Base-by-base conservation (phyloP, 495 filamentous ascomycete genomes). In the Neurospora africana region DNA sequence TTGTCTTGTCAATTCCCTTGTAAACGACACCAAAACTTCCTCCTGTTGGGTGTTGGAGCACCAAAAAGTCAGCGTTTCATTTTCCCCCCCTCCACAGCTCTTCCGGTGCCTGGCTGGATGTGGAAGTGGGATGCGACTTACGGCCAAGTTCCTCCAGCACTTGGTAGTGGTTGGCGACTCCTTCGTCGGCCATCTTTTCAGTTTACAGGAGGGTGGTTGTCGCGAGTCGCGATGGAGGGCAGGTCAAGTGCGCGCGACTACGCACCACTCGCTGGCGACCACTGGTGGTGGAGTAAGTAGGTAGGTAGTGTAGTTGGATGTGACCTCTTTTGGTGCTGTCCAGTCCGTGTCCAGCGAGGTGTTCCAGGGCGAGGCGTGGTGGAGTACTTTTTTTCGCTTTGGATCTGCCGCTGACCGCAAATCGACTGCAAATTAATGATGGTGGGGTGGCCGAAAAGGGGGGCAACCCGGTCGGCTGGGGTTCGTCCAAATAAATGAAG, bases 11-110 rank as follows among this genome's bases (percentile, higher is more conserved):
- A 79, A 96, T 92, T 35, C 90, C 95, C 82, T 99, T 99, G 86
- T 97, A 99, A 27, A 99, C 95, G 33, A 92, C 89, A 69, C 95
- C 95, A 81, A 99, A 98, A 81, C 95, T 98, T 53, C 95, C 95
- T 79, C 94, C 94, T 86, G 75, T 19, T 19, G 71, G 11, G 19
- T 15, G 61, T 40, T 41, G 33, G 13, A 40, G 76, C 71, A 79
- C 74, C 69, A 71, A 19, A 37, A 19, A 15, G 74, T 74, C 53
- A 71, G 53, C 44, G 23, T 71, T 30, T 61, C 75, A 80, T 75
- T 76, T 71, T 41, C 33, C 69, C 33, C 70, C 65, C 47, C 39
- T 17, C 19, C 27, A 21, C 33, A n/a, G 19, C 33, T 68, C 13
- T 40, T 21, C 44, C 9, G 19, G 27, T 41, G n/a, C n/a, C n/a